These are phyloP conservation scores for Oropetium thomaeum DNA, from an alignment of 176 grass and related monocot genomes.

Conservation along the genomic window DNA sequence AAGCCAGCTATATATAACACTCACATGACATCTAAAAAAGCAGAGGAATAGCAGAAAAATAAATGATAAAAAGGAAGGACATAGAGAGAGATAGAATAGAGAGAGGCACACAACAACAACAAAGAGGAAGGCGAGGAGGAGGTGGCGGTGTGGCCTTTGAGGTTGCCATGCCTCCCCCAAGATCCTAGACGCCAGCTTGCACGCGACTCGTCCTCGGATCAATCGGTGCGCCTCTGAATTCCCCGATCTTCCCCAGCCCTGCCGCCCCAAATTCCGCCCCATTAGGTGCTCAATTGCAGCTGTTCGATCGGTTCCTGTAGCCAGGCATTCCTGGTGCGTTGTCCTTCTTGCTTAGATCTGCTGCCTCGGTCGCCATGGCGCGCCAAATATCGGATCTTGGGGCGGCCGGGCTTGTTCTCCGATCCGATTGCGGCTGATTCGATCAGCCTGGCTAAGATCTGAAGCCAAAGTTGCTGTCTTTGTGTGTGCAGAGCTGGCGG, in stretches of 20 bases:
- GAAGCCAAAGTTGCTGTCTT: slow-evolving; percentile 38
- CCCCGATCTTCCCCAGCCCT: background rate
- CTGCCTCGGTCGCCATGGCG: background rate
- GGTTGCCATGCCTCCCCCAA: slow-evolving; percentile 2
- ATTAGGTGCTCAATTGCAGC: slow-evolving; percentile 34
- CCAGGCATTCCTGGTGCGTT: slow-evolving; percentile 35
- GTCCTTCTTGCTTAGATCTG: slow-evolving; percentile 39
- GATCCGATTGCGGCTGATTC: slow-evolving; percentile 41
- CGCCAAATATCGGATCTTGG: slow-evolving; percentile 24
- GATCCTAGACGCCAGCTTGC: slow-evolving; percentile 48
- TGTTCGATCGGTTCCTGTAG: slow-evolving; percentile 39
- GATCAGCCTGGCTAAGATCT: slow-evolving; percentile 44
- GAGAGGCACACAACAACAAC: slow-evolving; percentile 33
- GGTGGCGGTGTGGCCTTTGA: too few relatives aligned
- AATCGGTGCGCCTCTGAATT: slow-evolving; percentile 49
- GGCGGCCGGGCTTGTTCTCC: background rate
- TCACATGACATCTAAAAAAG: slow-evolving; percentile 29
- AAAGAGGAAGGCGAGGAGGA: too few relatives aligned
- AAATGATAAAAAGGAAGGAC: slow-evolving; percentile 44
- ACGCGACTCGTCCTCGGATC: slow-evolving; percentile 44
- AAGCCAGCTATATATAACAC: slow-evolving; percentile 36
- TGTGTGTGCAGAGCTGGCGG: slow-evolving; percentile 20
- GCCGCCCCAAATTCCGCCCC: slow-evolving; percentile 20
- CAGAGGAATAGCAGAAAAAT: slow-evolving; percentile 34
- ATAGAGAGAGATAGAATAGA: slow-evolving; percentile 44